Evolutionary conservation across 768 basidiomycete genomes (phyloP).

Genomic region (Leccinum rimulosum): DNA sequence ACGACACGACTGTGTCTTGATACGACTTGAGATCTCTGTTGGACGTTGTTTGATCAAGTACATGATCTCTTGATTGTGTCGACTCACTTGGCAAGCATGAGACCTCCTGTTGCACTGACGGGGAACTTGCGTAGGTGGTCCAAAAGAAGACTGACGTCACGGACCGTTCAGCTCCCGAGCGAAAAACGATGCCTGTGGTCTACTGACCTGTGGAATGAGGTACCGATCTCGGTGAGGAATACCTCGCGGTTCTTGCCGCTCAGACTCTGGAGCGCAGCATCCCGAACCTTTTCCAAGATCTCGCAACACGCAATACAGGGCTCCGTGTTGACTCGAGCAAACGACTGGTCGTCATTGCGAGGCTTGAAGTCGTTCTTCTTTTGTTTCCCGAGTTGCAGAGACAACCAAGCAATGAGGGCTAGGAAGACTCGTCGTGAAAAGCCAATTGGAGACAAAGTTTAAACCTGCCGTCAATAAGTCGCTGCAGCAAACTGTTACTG

Average conservation of each 20-base stretch:
- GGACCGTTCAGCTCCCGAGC: constrained; percentile 8
- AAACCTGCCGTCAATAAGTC: constrained; percentile 72
- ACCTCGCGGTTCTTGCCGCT: constrained; percentile 92
- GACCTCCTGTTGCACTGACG: constrained; percentile 92
- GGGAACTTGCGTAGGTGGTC: constrained; percentile 97
- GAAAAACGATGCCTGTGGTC: neutral
- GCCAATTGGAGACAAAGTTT: neutral
- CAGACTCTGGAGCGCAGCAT: constrained; percentile 69
- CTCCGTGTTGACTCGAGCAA: constrained; percentile 92
- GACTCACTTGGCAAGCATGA: constrained; percentile 95
- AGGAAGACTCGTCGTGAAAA: neutral
- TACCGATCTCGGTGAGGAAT: constrained; percentile 91
- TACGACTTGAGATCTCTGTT: constrained; percentile 92
- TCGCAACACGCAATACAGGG: constrained; percentile 88
- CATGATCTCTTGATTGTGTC: neutral
- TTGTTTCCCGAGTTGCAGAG: constrained; percentile 79
- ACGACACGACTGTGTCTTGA: constrained; percentile 85
- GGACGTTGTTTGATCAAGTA: neutral
- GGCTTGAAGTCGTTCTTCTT: constrained; percentile 98
- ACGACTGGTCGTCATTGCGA: constrained; percentile 91
- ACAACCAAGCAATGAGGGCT: constrained; percentile 78
- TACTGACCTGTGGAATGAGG: constrained; percentile 83
- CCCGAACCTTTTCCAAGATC: constrained; percentile 74
- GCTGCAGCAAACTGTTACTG: constrained; percentile 76
- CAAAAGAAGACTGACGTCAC: constrained; percentile 64